phyloP scores from a whole-genome alignment of 1,284 basidiomycete genomes.

The Cryptococcus sp. region DNA sequence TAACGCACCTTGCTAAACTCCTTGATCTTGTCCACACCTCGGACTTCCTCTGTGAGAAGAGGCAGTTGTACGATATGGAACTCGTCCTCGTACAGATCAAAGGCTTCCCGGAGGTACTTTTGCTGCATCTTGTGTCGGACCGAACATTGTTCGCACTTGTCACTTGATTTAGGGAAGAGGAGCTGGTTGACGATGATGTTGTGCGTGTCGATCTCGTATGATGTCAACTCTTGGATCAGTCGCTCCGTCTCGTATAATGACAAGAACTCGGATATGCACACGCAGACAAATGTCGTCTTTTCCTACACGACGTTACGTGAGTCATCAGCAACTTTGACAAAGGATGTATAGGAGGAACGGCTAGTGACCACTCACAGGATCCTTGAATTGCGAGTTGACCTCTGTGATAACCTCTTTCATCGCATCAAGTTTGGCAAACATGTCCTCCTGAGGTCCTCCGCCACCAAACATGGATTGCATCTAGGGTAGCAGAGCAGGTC shows the following conservation, averaged over 20 bases:
- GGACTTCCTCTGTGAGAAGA: constrained; percentile 92
- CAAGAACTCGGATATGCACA: constrained; percentile 97
- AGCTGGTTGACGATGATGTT: constrained; percentile 98
- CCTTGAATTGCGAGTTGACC: constrained; percentile 99
- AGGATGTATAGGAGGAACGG: neutral
- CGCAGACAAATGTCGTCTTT: constrained; percentile 97
- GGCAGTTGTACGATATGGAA: constrained; percentile 95
- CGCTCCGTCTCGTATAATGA: constrained; percentile 98
- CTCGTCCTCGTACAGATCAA: constrained; percentile 94
- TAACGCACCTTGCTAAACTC: constrained; percentile 68
- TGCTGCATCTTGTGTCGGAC: constrained; percentile 97
- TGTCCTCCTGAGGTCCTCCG: constrained; percentile 82
- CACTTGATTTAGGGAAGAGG: constrained; percentile 86
- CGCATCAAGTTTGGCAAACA: constrained; percentile 96
- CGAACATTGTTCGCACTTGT: constrained; percentile 91
- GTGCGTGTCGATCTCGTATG: constrained; percentile 98
- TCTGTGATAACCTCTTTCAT: constrained; percentile 98
- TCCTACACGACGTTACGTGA: constrained; percentile 59
- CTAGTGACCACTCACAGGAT: constrained; percentile 68
- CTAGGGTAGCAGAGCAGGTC: constrained; percentile 50
- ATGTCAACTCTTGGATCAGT: constrained; percentile 91
- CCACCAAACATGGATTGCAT: constrained; percentile 94
- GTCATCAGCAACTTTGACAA: neutral
- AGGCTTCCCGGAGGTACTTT: constrained; percentile 90
- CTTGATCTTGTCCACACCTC: constrained; percentile 89